phyloP scores from a whole-genome alignment of 31 red algal genomes.

The Endocladia muricata region DNA sequence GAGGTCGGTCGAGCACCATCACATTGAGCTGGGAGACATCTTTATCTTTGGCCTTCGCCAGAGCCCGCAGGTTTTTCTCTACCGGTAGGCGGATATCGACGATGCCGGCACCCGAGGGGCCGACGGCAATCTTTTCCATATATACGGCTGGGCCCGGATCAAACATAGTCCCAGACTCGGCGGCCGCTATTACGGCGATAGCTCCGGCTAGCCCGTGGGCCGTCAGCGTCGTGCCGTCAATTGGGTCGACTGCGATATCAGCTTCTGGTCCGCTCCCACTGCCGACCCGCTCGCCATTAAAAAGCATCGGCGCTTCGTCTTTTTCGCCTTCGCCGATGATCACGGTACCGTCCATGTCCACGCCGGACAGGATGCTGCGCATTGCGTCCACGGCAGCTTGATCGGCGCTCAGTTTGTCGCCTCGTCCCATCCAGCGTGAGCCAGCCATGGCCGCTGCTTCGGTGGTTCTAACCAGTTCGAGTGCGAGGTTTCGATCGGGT shows the following conservation, averaged over 20 bases:
- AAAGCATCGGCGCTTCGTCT: slow-evolving; percentile 5
- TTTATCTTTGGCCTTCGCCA: slow-evolving; percentile 3
- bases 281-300: slow-evolving; percentile 5
- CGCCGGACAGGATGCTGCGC: not conserved
- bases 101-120: not conserved
- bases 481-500: not conserved
- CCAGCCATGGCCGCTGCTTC: slow-evolving; percentile 7
- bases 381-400: slow-evolving; percentile 18
- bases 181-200: not conserved
- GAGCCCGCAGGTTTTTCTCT: not conserved
- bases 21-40: not conserved
- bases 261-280: not conserved
- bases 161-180: not conserved
- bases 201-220: not conserved
- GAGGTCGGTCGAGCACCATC: slow-evolving; percentile 6
- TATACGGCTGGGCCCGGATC: not conserved
- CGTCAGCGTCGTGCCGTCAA: slow-evolving; percentile 12
- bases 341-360: slow-evolving; percentile 2
- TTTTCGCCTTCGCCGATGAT: slow-evolving; percentile 16
- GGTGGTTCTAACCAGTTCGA: slow-evolving; percentile 9
- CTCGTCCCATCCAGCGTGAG: not conserved
- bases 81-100: not conserved
- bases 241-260: slow-evolving; percentile 14
- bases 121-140: slow-evolving; percentile 17
- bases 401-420: slow-evolving; percentile 16